These are phyloP conservation scores for Colletotrichum spaethianum DNA, from an alignment of 2,329 filamentous ascomycete species.

Conservation along the genomic window DNA sequence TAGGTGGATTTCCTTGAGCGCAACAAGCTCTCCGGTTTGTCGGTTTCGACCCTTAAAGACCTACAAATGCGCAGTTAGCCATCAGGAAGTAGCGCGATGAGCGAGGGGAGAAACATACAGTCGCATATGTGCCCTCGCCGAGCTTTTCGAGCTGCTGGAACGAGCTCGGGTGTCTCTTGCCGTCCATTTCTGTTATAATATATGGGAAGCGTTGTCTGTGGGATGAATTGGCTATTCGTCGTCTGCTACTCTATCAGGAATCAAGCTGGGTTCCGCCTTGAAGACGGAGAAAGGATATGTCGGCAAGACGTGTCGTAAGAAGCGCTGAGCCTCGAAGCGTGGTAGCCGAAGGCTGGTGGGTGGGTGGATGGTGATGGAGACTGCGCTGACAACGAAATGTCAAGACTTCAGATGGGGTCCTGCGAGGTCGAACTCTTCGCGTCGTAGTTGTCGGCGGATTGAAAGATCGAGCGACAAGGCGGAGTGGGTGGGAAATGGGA, in stretches of 20 bases:
- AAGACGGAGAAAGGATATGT: neutral
- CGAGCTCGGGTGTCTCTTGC: conserved; percentile 91
- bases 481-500: neutral
- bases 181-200: conserved; percentile 77
- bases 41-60: conserved; percentile 99
- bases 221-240: neutral
- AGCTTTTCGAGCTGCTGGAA: conserved; percentile 99
- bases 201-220: neutral
- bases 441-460: neutral
- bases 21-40: conserved; percentile 96
- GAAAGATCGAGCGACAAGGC: neutral
- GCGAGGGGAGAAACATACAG: conserved; percentile 70
- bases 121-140: conserved; percentile 98
- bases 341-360: neutral
- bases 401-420: neutral
- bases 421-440: neutral
- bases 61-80: conserved; percentile 60
- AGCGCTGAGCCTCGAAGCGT: neutral
- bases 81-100: neutral
- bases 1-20: conserved; percentile 98
- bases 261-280: neutral
- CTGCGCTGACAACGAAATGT: neutral
- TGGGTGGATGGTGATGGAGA: neutral
- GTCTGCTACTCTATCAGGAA: neutral
- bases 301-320: neutral